Evolutionary conservation across 139 green algal species (phyloP), one percentile per base, ranked within the genome.

Genomic region (Parachlorella kessleri): DNA sequence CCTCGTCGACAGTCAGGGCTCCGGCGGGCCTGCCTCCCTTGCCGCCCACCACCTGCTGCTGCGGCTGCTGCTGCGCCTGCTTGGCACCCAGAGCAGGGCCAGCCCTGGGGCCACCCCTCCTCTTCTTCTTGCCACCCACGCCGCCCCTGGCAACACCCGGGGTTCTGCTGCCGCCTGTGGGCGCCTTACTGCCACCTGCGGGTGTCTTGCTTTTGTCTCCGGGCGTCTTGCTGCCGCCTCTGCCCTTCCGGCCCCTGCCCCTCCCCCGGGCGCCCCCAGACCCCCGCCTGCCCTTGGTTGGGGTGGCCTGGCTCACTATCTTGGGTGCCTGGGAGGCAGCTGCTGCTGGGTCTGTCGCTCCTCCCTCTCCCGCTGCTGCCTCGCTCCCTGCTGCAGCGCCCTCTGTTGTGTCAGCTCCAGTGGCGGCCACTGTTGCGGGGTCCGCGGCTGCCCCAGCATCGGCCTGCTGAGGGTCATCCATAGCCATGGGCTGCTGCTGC

Each of bases 1-100:
- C 81, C 81, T 86, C 81, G 30, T 82, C 71, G 18, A 86, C 30
- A 1, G 81, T 86, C 10, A 86, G 76, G 2, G 72, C 64, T 36
- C 63, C 63, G 18, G 26, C 26, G 26, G 26, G 63, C 48, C 48
- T 14, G 14, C 48, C 48, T 59, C 48, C 48, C n/a, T n/a, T n/a
- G n/a, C n/a, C n/a, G n/a, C n/a, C n/a, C n/a, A n/a, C n/a, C n/a
- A n/a, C n/a, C n/a, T n/a, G n/a, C n/a, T n/a, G n/a, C n/a, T n/a
- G n/a, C n/a, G n/a, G n/a, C n/a, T 63, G 53, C 53, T 63, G 53
- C 53, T 63, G 53, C 18, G 23, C 53, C 23, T 63, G 53, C n/a
- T n/a, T n/a, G n/a, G n/a, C n/a, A n/a, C n/a, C n/a, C n/a, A n/a
- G n/a, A n/a, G n/a, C n/a, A n/a, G n/a, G n/a, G n/a, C n/a, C n/a